A percentile compares a stretch with the other conserved stretches of the same genome.
Evolutionary conservation across 2,329 filamentous ascomycete species (phyloP).

Genomic region (Monosporascus sp.): DNA sequence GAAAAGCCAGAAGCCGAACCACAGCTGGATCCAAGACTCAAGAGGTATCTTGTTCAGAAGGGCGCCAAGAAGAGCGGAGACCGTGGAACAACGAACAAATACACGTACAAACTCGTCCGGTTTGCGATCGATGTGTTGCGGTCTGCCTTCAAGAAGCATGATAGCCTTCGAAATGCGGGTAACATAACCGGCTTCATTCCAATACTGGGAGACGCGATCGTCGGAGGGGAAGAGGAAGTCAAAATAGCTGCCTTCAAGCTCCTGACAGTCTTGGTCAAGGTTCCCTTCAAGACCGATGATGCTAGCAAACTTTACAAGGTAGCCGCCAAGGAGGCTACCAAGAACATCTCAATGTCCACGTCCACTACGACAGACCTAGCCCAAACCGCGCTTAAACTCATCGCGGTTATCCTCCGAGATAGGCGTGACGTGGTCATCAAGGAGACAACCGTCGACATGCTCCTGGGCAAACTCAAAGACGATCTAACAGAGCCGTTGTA

Average conservation of each 20-base stretch:
- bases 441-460: constrained; percentile 74
- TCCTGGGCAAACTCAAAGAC: constrained; percentile 75
- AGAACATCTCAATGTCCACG: constrained; percentile 68
- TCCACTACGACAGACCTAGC: constrained; percentile 78
- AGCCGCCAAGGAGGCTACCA: constrained; percentile 80
- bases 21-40: constrained; percentile 58
- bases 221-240: constrained; percentile 85
- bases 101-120: constrained; percentile 79
- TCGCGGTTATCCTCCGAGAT: constrained; percentile 80
- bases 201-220: constrained; percentile 79
- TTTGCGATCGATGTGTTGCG: constrained; percentile 87
- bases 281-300: constrained; percentile 69
- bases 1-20: constrained; percentile 45
- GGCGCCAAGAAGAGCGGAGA: constrained; percentile 70
- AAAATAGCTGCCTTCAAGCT: constrained; percentile 83
- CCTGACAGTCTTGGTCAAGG: constrained; percentile 78
- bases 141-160: constrained; percentile 79
- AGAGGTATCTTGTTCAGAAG: constrained; percentile 75
- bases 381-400: constrained; percentile 82
- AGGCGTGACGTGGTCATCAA: constrained; percentile 70
- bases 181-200: constrained; percentile 85
- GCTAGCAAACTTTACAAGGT: constrained; percentile 62
- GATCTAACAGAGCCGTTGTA: constrained; percentile 90
- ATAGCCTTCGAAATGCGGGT: constrained; percentile 68
- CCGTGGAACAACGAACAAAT: constrained; percentile 67